Evolutionary conservation across 129 eudicot genomes (phyloP).

Genomic region (Flaveria trinervia): DNA sequence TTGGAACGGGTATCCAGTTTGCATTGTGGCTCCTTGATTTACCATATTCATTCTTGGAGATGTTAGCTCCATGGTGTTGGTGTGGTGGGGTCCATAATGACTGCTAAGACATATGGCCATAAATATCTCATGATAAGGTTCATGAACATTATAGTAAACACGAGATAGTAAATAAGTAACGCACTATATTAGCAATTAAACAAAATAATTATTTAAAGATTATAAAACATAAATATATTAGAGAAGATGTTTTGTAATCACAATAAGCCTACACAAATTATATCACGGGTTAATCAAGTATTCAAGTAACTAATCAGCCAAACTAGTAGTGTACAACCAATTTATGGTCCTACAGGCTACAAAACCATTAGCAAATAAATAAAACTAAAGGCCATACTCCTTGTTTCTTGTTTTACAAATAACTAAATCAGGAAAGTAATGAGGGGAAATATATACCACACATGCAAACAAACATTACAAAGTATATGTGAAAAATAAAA

Average conservation of each 20-base stretch:
- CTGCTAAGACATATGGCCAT: slow-evolving; percentile 39
- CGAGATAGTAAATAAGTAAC: slow-evolving; percentile 3
- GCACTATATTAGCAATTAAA: slow-evolving; percentile 2
- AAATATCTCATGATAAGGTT: slow-evolving; percentile 12
- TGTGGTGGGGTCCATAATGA: slow-evolving; percentile 51
- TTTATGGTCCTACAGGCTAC: background rate
- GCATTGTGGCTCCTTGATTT: slow-evolving; percentile 48
- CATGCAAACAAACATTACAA: slow-evolving; percentile 9
- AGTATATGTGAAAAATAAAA: slow-evolving; percentile 5
- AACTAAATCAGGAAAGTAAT: background rate
- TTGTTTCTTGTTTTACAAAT: background rate
- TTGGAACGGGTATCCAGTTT: slow-evolving; percentile 49
- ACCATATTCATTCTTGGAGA: slow-evolving; percentile 70
- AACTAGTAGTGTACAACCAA: slow-evolving; percentile 13
- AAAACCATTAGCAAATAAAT: background rate
- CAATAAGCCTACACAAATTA: background rate
- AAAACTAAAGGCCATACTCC: slow-evolving; percentile 1
- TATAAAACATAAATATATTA: background rate
- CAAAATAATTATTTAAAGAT: slow-evolving; percentile 1
- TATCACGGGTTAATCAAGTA: background rate
- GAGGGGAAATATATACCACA: slow-evolving; percentile 9
- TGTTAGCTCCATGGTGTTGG: slow-evolving; percentile 49
- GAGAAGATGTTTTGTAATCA: background rate
- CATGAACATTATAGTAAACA: slow-evolving; percentile 23
- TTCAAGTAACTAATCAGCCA: slow-evolving; percentile 4